Percentiles rank a stretch among this genome's conserved stretches.
These are phyloP conservation scores for Tetrastigma voinierianum DNA, from an alignment of 164 flowering plant species.

Conservation along the genomic window DNA sequence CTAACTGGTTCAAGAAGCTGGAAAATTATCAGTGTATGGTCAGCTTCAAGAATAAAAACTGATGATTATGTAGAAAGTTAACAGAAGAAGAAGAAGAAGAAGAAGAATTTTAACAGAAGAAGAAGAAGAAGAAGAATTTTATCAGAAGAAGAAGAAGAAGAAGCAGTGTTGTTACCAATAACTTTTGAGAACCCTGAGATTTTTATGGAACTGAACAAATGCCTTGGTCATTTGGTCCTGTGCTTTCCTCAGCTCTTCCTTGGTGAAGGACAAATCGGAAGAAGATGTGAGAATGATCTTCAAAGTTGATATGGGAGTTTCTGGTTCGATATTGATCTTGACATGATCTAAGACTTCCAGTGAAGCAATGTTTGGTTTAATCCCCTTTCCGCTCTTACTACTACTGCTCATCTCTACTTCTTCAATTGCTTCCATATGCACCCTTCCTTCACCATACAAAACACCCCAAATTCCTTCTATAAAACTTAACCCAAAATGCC, in stretches of 20 bases:
- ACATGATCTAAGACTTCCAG: conserved; percentile 51
- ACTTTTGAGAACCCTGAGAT: conserved; percentile 63
- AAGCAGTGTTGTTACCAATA: conserved; percentile 40
- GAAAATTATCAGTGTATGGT: conserved; percentile 7
- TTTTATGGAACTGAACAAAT: conserved; percentile 55
- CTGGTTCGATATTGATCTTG: conserved; percentile 48
- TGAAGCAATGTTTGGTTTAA: conserved; percentile 46
- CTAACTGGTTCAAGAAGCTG: conserved; percentile 75
- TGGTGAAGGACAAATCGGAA: conserved; percentile 36
- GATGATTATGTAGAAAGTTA: background rate
- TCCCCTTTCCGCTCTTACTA: background rate
- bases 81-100: background rate
- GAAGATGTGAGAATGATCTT: conserved; percentile 36
- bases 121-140: too few relatives aligned
- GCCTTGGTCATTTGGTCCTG: conserved; percentile 52
- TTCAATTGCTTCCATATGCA: conserved; percentile 48
- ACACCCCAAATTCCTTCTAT: background rate
- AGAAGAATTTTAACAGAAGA: background rate
- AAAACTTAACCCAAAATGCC: too few relatives aligned
- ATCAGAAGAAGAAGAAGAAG: too few relatives aligned
- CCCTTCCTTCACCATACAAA: conserved; percentile 18
- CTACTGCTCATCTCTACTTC: conserved; percentile 49
- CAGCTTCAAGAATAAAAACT: background rate
- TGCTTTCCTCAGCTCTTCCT: conserved; percentile 49
- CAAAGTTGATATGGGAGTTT: conserved; percentile 57